Percentiles rank a stretch among this genome's conserved stretches.
Conservation (phyloP, 176 grass and related monocot genomes). For the Eleusine coracana region DNA sequence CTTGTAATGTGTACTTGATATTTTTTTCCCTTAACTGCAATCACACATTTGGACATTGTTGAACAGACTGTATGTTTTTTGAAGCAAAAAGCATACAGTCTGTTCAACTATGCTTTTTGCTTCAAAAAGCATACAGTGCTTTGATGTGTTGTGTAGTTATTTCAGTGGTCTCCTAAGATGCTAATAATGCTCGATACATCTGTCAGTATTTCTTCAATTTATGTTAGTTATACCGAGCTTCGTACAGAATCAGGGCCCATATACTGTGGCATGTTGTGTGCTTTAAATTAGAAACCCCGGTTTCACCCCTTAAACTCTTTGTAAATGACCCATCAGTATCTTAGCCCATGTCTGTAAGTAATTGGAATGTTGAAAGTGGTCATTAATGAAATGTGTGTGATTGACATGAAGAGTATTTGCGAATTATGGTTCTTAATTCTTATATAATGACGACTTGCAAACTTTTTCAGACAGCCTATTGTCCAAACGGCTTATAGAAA, state of each 20-base stretch:
- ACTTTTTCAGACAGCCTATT: slow-evolving; percentile 32
- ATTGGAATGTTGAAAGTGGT: not conserved
- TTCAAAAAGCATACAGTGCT: too few species aligned
- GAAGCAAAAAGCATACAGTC: too few species aligned
- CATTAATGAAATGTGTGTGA: not conserved
- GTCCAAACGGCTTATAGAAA: slow-evolving; percentile 20
- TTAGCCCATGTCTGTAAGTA: not conserved
- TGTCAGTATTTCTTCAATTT: slow-evolving; percentile 8
- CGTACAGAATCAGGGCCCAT: not conserved
- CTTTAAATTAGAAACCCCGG: not conserved
- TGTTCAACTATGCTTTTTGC: too few species aligned
- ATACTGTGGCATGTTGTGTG: not conserved
- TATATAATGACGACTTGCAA: slow-evolving; percentile 9
- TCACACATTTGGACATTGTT: not conserved
- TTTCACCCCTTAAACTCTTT: not conserved
- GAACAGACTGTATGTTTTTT: not conserved
- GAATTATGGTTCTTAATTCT: slow-evolving; percentile 30
- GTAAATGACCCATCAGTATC: slow-evolving; percentile 11
- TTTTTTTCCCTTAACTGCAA: slow-evolving; percentile 17
- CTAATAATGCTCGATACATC: not conserved
- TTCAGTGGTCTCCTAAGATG: not conserved
- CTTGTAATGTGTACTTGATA: not conserved
- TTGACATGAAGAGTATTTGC: slow-evolving; percentile 1
- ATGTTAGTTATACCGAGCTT: slow-evolving; percentile 1
- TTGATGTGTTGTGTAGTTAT: not conserved